Evolutionary conservation across 371 early-diverging fungal species (phyloP).

Genomic region (Rhizopus sp.): DNA sequence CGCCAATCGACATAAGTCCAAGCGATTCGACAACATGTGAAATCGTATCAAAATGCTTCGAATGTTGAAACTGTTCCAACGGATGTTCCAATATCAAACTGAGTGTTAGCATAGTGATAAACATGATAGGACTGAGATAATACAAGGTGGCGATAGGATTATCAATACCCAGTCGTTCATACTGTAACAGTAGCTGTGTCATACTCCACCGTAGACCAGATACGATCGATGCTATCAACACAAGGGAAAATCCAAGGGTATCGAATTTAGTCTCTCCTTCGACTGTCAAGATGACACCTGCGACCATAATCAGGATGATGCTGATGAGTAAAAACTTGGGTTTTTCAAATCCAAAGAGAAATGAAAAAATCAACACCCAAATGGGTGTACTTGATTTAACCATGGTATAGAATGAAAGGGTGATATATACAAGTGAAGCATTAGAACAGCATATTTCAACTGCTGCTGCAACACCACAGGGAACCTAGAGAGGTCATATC

Average conservation of each 20-base stretch:
- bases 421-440: constrained; percentile 76
- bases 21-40: constrained; percentile 43
- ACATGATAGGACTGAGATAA: constrained; percentile 74
- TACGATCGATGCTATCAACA: constrained; percentile 72
- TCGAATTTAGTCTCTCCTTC: constrained; percentile 76
- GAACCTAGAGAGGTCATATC: constrained; percentile 44
- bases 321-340: constrained; percentile 61
- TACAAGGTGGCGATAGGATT: constrained; percentile 76
- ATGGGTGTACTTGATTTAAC: constrained; percentile 87
- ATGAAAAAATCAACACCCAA: constrained; percentile 88
- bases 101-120: constrained; percentile 51
- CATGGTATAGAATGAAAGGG: constrained; percentile 92
- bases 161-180: constrained; percentile 65
- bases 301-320: constrained; percentile 76
- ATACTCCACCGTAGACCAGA: constrained; percentile 83
- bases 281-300: constrained; percentile 86
- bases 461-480: constrained; percentile 88
- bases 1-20: constrained; percentile 68
- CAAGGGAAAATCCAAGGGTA: constrained; percentile 61
- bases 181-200: constrained; percentile 79
- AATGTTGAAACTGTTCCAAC: constrained; percentile 47
- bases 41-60: constrained; percentile 47
- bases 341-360: constrained; percentile 82
- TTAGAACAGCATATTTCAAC: constrained; percentile 91
- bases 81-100: constrained; percentile 63